A percentile compares a stretch with the other conserved stretches of the same genome.
These are phyloP conservation scores for Raphanus sativus DNA, from an alignment of 345 rosid genomes.

Conservation along the genomic window DNA sequence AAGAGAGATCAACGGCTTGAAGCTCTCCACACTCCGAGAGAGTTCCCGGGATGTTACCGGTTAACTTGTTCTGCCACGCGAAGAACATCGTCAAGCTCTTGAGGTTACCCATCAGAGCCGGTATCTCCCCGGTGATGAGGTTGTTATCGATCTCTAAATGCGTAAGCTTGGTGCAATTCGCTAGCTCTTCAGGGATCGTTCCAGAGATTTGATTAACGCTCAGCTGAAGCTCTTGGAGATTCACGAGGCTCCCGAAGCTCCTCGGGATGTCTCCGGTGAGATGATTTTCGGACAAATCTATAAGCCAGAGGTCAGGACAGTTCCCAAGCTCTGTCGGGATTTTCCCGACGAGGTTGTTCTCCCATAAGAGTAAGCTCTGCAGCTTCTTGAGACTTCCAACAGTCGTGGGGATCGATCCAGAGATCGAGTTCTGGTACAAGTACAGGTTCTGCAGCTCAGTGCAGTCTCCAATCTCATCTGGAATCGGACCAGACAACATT, in stretches of 20 bases:
- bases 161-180: conserved; percentile 56
- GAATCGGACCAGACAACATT: conserved; percentile 72
- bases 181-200: conserved; percentile 57
- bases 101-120: conserved; percentile 58
- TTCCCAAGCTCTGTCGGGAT: conserved; percentile 74
- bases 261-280: conserved; percentile 73
- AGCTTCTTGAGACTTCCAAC: conserved; percentile 60
- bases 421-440: conserved; percentile 72
- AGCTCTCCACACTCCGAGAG: conserved; percentile 64
- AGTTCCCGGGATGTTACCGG: conserved; percentile 66
- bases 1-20: conserved; percentile 80
- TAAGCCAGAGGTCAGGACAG: conserved; percentile 54
- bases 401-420: conserved; percentile 64
- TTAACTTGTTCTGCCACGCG: conserved; percentile 81
- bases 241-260: conserved; percentile 55
- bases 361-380: conserved; percentile 64
- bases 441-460: conserved; percentile 69
- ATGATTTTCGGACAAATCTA: conserved; percentile 72
- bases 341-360: conserved; percentile 64
- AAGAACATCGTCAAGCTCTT: conserved; percentile 64
- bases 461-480: conserved; percentile 71
- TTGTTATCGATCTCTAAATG: conserved; percentile 88
- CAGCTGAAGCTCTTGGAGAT: conserved; percentile 68
- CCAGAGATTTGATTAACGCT: conserved; percentile 80
- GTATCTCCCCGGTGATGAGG: conserved; percentile 69